Evolutionary conservation across 129 eudicot species (phyloP).

Genomic region (Solidago caesia): DNA sequence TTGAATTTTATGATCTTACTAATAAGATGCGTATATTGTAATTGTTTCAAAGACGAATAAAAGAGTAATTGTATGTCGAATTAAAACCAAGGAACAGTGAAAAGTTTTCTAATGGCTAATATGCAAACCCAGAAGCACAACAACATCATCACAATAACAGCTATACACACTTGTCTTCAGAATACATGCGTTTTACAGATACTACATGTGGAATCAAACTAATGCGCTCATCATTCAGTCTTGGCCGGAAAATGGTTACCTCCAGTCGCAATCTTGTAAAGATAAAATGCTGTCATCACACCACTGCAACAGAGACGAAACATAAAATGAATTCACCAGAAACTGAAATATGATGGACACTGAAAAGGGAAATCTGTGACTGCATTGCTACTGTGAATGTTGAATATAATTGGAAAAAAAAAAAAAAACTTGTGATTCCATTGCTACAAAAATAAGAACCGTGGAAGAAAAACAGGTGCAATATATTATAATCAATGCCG

Average conservation of each 20-base stretch:
- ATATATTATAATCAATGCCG: not conserved
- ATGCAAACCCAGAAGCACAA: constrained; percentile 18
- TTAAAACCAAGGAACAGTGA: not conserved
- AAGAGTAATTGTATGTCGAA: no score
- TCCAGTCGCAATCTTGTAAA: constrained; percentile 79
- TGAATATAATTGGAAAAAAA: not conserved
- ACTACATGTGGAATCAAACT: constrained; percentile 3
- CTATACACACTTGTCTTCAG: constrained; percentile 23
- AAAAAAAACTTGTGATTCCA: not conserved
- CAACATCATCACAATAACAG: not conserved
- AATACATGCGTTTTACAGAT: constrained; percentile 26
- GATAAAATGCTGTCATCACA: constrained; percentile 71
- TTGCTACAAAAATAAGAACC: not conserved
- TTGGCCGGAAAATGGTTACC: constrained; percentile 74
- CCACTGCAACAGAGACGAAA: constrained; percentile 44
- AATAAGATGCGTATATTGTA: no score
- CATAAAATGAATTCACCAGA: constrained; percentile 7
- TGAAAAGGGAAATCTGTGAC: not conserved
- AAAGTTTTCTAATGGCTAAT: not conserved
- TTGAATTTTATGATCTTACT: no score
- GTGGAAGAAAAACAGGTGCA: not conserved
- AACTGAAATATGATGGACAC: constrained; percentile 11
- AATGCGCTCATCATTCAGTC: constrained; percentile 41
- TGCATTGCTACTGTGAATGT: not conserved
- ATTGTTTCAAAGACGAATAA: no score